phyloP scores from a whole-genome alignment of 2,329 filamentous ascomycete species.

The Fusarium torreyae region DNA sequence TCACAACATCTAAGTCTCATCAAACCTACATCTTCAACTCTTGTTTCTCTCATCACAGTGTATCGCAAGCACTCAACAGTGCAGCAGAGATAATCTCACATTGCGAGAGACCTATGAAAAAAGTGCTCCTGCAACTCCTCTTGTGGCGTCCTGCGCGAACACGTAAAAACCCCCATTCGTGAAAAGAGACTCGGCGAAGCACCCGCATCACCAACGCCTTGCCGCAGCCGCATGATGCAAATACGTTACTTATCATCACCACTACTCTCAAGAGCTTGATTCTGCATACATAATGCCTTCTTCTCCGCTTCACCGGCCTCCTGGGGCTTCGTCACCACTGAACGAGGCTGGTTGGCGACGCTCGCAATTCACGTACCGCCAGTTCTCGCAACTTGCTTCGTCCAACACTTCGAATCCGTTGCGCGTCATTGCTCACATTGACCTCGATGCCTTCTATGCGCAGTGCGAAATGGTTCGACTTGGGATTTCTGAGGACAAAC shows the following conservation, averaged over 20 bases:
- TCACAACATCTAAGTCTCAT: conserved; percentile 23
- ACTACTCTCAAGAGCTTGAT: conserved; percentile 5
- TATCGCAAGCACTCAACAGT: not conserved
- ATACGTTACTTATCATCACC: conserved; percentile 6
- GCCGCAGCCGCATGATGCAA: conserved; percentile 20
- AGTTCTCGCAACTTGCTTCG: conserved; percentile 81
- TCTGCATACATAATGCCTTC: conserved; percentile 41
- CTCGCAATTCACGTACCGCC: conserved; percentile 88
- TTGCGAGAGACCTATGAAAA: not conserved
- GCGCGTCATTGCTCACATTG: conserved; percentile 90
- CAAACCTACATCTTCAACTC: conserved; percentile 10
- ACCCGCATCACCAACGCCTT: conserved; percentile 11
- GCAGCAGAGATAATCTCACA: not conserved
- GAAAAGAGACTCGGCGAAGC: conserved; percentile 15
- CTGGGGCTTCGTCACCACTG: conserved; percentile 49
- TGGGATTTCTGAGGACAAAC: conserved; percentile 79
- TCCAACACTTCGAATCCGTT: conserved; percentile 82
- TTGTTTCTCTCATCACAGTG: not conserved
- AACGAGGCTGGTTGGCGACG: conserved; percentile 51
- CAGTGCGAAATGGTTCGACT: conserved; percentile 96
- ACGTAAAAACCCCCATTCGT: conserved; percentile 6
- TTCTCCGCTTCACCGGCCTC: conserved; percentile 32
- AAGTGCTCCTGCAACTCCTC: not conserved
- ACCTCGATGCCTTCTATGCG: conserved; percentile 97
- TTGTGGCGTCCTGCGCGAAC: conserved; percentile 9